Percentiles rank a stretch among this genome's conserved stretches.
Evolutionary conservation across 345 rosid genomes (phyloP).

Genomic region (Passiflora organensis): DNA sequence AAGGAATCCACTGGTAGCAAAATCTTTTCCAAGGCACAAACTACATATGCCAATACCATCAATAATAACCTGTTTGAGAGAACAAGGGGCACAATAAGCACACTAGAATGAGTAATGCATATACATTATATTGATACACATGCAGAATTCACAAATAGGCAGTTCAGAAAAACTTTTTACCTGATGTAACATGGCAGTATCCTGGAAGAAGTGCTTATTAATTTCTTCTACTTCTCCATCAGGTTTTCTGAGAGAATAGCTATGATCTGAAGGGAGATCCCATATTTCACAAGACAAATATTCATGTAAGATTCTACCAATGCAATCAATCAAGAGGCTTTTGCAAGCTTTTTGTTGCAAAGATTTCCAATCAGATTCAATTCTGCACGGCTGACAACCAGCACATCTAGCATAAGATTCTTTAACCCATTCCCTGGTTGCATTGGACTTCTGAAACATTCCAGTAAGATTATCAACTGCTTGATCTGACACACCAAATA

Average conservation of each 20-base stretch:
- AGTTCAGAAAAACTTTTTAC: conserved; percentile 23
- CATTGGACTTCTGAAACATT: conserved; percentile 49
- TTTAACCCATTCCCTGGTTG: conserved; percentile 22
- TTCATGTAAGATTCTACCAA: conserved; percentile 84
- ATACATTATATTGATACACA: not conserved
- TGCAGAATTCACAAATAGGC: not conserved
- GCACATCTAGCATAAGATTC: conserved; percentile 19
- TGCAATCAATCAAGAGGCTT: conserved; percentile 55
- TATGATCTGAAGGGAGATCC: conserved; percentile 68
- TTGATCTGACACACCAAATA: conserved; percentile 71
- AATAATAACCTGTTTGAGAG: conserved; percentile 52
- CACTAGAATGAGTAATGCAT: not conserved
- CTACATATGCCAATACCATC: conserved; percentile 82
- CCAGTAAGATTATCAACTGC: conserved; percentile 43
- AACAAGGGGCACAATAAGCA: conserved; percentile 10
- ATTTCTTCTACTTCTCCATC: conserved; percentile 45
- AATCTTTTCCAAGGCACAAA: conserved; percentile 67
- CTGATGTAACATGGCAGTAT: conserved; percentile 78
- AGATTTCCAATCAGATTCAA: conserved; percentile 48
- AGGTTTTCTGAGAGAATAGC: conserved; percentile 23
- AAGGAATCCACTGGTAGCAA: conserved; percentile 81
- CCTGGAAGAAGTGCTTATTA: conserved; percentile 52
- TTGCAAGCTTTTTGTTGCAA: conserved; percentile 40
- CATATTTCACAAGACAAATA: conserved; percentile 79
- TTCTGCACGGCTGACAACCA: conserved; percentile 10